Base-by-base conservation (phyloP, 2,329 filamentous ascomycete genomes). In the Paracoccidioides lutzii region DNA sequence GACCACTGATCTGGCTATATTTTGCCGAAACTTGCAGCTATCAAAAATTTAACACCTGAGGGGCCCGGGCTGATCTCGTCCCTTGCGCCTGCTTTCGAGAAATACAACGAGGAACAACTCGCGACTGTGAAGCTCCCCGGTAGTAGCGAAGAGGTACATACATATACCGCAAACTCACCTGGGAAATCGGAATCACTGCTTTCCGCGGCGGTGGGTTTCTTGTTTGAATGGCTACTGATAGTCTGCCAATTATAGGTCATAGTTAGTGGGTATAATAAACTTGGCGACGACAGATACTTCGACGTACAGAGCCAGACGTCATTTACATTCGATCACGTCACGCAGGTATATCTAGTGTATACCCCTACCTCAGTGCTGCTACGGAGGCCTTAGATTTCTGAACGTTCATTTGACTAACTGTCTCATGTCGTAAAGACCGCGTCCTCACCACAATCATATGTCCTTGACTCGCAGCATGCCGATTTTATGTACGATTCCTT, bases 41-140 rank as follows among this genome's bases (percentile, higher is more conserved):
- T 98, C 77, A 95, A 95, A 73, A 79, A 83, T 52, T 79, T 98
- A 45, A 89, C 90, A 15, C 76, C 81, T 59, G 82, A 86, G 63
- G 82, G 83, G 44, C 81, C 83, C 41, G 75, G 79, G 55, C 76
- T 93, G 59, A 75, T 90, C 55, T 75, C 82, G 58, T 83, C 87
- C 60, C 84, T 96, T 54, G 81, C 79, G 5, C 87, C 90, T 0
- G 90, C 93, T 0, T 94, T 95, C 70, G 79, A 90, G 73, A 89
- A 87, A 73, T 97, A 98, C 80, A 96, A 97, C 66, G 91, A 98
- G 73, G 86, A 90, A 72, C 93, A 98, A 73, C 87, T 96, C 71
- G 75, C 83, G 51, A 90, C 90, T 14, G 85, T 88, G 59, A 95
- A 94, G 78, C 81, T 98, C 55, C 91, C 91, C 0, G 90, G 90